Evolutionary conservation across 1,284 basidiomycete genomes (phyloP), one percentile per base, ranked within the genome.

Genomic region (Mycosarcoma mackinlayi): DNA sequence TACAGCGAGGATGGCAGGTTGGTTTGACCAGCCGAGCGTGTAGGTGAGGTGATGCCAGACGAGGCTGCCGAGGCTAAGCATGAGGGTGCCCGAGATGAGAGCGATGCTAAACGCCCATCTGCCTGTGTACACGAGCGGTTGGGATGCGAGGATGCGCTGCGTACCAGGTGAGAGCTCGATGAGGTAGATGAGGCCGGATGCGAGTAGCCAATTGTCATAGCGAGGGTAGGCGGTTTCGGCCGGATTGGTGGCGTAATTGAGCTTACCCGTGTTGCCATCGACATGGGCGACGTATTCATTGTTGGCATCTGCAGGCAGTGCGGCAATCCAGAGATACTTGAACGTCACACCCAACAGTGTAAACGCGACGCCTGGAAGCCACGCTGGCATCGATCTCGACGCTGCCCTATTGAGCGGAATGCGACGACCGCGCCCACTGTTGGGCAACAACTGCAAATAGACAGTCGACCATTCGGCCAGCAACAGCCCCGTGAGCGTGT

Each of bases 311-410:
- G 35, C 33, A 0, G 76, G 76, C 13, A 65, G 11, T 0, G 56
- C 66, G 1, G 69, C 65, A 11, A 63, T 56, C 72, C 76, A 78
- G 39, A 76, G 49, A 30, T 75, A 77, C 52, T 78, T 78, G 53
- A 77, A 54, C 23, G 62, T 18, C 21, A 68, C 39, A 4, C 76
- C 76, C 18, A 68, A 13, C 0, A 21, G 8, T 16, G 58, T 10
- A 19, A 75, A 47, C 3, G 55, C n/a, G 5, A 52, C 18, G 6
- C 65, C 63, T 1, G 70, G 73, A 5, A 76, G 1, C 42, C 53
- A 69, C 16, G 44, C 27, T 1, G 60, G 40, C 1, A 73, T 19
- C 27, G 25, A 45, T 3, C 40, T n/a, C 6, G 31, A 30, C 5
- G 46, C 60, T 27, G 50, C 21, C 3, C 52, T 35, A 31, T 61